Conservation (phyloP, 1,139 yeast species). For the Kluyveromyces sp. region DNA sequence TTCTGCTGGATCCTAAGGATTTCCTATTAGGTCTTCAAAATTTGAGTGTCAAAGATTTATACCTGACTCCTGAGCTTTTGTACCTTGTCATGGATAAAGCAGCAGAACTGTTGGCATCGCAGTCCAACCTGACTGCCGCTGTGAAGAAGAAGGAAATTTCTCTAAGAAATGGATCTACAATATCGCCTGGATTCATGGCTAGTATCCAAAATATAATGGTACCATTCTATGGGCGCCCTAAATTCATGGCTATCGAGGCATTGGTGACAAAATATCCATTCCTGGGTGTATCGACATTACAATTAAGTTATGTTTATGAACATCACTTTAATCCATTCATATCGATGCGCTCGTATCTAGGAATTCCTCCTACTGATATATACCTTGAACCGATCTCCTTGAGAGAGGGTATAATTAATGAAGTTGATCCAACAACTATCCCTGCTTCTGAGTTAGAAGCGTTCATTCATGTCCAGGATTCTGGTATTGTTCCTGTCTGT, state of each 20-base stretch:
- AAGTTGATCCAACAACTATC: constrained; percentile 65
- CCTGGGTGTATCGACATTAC: constrained; percentile 58
- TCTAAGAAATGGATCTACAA: constrained; percentile 9
- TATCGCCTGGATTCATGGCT: constrained; percentile 39
- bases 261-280: constrained; percentile 58
- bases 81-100: constrained; percentile 69
- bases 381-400: constrained; percentile 84
- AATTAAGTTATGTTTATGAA: constrained; percentile 71
- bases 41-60: constrained; percentile 77
- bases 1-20: constrained; percentile 64
- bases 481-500: constrained; percentile 94
- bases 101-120: constrained; percentile 25
- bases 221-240: constrained; percentile 70
- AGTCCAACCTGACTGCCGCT: constrained; percentile 1
- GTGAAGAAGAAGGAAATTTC: constrained; percentile 11
- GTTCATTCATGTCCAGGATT: constrained; percentile 68
- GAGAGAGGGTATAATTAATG: constrained; percentile 77
- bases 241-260: constrained; percentile 49
- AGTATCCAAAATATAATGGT: constrained; percentile 77
- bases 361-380: constrained; percentile 80
- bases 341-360: constrained; percentile 71
- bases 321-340: constrained; percentile 79
- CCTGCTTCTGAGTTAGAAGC: constrained; percentile 40
- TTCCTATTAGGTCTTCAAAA: constrained; percentile 69
- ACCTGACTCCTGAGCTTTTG: constrained; percentile 78